These are phyloP conservation scores for Rachicladosporium sp. DNA, from an alignment of 2,329 filamentous ascomycete species.

Conservation along the genomic window DNA sequence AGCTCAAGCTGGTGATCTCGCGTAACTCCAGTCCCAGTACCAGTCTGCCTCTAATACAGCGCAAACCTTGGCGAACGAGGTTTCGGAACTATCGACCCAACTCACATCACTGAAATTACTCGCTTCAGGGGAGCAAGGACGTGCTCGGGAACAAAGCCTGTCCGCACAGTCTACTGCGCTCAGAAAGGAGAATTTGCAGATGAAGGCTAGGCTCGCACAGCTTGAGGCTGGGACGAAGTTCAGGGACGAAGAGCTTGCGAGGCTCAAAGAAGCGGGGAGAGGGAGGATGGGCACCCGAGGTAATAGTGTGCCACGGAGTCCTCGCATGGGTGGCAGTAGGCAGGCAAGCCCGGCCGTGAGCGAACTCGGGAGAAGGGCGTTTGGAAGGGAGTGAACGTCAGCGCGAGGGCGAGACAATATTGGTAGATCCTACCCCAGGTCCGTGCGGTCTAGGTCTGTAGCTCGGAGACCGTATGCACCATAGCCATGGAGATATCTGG, in stretches of 20 bases:
- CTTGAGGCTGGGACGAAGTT: conserved; percentile 18
- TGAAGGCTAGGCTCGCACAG: conserved; percentile 17
- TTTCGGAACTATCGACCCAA: conserved; percentile 32
- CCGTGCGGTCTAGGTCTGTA: too few relatives aligned
- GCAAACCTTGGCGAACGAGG: conserved; percentile 35
- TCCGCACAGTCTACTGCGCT: conserved; percentile 13
- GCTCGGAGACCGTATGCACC: too few relatives aligned
- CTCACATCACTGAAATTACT: conserved; percentile 13
- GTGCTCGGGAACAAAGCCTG: conserved; percentile 14
- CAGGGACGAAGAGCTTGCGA: conserved; percentile 23
- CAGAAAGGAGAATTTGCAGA: conserved; percentile 15
- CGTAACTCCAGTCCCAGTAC: conserved; percentile 48
- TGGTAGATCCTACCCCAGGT: too few relatives aligned
- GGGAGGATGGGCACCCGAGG: conserved; percentile 25
- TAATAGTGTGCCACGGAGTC: conserved; percentile 25
- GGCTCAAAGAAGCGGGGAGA: conserved; percentile 20
- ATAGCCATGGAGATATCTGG: too few relatives aligned
- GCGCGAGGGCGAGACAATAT: too few relatives aligned
- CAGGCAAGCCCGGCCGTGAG: conserved; percentile 20
- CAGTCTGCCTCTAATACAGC: conserved; percentile 44
- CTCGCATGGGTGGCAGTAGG: conserved; percentile 17
- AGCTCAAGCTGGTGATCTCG: conserved; percentile 35
- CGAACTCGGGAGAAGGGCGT: conserved; percentile 9
- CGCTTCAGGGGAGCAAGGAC: conserved; percentile 18
- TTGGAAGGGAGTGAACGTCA: not conserved